A percentile compares a stretch with the other conserved stretches of the same genome.
These are phyloP conservation scores for Cyclospora cayetanensis DNA, from an alignment of 169 alveolate species.

Conservation along the genomic window DNA sequence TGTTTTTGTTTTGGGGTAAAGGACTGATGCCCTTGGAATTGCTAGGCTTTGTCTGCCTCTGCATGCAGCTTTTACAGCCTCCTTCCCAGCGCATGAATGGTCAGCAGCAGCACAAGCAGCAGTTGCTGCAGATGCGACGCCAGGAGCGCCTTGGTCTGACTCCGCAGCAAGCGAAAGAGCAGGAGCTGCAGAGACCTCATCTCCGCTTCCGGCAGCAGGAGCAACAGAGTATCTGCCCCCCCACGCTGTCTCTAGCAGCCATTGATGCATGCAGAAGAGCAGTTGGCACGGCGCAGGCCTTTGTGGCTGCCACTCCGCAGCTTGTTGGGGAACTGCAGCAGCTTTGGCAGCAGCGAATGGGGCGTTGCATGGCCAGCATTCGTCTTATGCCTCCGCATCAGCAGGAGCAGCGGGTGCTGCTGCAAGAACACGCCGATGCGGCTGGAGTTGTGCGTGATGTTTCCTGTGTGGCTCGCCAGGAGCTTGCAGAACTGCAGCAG, in stretches of 20 bases:
- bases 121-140: neutral
- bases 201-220: constrained; percentile 16
- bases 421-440: neutral
- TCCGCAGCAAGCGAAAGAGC: neutral
- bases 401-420: constrained; percentile 28
- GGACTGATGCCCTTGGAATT: neutral
- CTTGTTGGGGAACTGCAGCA: constrained; percentile 33
- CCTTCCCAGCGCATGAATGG: neutral
- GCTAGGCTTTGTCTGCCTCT: neutral
- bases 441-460: neutral
- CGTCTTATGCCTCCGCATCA: neutral
- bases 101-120: neutral
- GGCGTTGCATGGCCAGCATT: neutral
- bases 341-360: constrained; percentile 28
- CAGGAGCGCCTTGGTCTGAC: neutral
- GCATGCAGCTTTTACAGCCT: neutral
- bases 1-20: no score
- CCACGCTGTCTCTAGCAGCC: neutral
- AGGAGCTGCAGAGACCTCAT: constrained; percentile 20
- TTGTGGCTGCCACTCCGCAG: constrained; percentile 26
- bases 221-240: neutral
- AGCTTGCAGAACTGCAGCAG: neutral
- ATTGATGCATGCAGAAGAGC: constrained; percentile 7
- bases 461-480: neutral
- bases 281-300: neutral